Evolutionary conservation across 768 basidiomycete species (phyloP), one percentile per base, ranked within the genome.

Genomic region (Boletus patriciae): DNA sequence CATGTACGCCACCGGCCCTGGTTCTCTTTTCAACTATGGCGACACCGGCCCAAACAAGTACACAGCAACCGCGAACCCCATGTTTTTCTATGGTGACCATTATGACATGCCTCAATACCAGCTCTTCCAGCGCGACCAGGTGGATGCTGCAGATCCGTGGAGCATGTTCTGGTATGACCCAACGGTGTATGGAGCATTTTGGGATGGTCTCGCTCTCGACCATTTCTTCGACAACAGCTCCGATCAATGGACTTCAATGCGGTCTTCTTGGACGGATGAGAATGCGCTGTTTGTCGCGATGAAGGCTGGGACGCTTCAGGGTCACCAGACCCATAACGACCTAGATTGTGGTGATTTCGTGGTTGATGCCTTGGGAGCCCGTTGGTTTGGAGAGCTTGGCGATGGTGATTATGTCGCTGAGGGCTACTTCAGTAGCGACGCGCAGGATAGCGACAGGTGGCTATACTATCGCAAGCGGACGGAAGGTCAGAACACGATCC

Each of bases 271-370:
- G 94, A 95, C 96, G 12, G 90, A 95, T 66, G 77, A 80, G 53
- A 78, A 87, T 63, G 93, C 92, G 4, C 65, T 91, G 19, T 98
- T 83, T 75, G 84, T 95, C 55, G 96, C 86, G 3, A 87, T 93
- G 73, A 98, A 98, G 77, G 90, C 89, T 4, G 93, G 96, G 31
- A 81, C 77, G 52, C 78, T 86, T 60, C 82, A 85, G 63, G 83
- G 84, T 23, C 94, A 95, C 71, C 94, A 98, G 76, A 94, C 93
- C 0, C 95, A 97, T 73, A 93, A 93, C 64, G 94, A 98, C 68
- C 82, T 98, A 58, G 97, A 99, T 69, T 83, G 80, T 49, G 97
- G 97, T 60, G 93, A 95, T 74, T 99, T 98, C 65, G 94, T 98
- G 40, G 72, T 98, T 33, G 97, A 99, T 69, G 94, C 94, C 12